Evolutionary conservation across 2,329 filamentous ascomycete species (phyloP).

Genomic region (Aspergillus eucalypticola): DNA sequence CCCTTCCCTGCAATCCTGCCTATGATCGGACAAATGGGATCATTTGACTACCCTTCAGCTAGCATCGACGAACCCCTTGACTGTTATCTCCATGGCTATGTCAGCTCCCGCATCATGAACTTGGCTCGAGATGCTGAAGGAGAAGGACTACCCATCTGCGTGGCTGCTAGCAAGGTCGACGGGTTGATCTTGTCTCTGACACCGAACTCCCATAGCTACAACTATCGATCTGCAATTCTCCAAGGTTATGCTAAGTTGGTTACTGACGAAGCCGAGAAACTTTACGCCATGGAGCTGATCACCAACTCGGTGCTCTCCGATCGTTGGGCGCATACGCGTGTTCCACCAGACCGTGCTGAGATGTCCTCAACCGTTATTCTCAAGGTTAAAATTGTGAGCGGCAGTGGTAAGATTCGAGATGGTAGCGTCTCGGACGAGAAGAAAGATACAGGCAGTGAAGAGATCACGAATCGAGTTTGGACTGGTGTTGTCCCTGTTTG

Average conservation of each 20-base stretch:
- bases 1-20: slow-evolving; percentile 77
- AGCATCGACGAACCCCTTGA: slow-evolving; percentile 66
- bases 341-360: slow-evolving; percentile 72
- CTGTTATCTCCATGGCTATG: slow-evolving; percentile 82
- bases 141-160: slow-evolving; percentile 67
- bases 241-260: slow-evolving; percentile 74
- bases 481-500: slow-evolving; percentile 66
- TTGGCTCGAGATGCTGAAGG: slow-evolving; percentile 51
- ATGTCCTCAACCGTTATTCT: slow-evolving; percentile 74
- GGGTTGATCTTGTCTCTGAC: slow-evolving; percentile 78
- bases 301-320: slow-evolving; percentile 70
- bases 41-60: slow-evolving; percentile 64
- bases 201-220: slow-evolving; percentile 79
- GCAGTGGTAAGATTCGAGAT: slow-evolving; percentile 72
- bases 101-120: slow-evolving; percentile 75
- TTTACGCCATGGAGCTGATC: slow-evolving; percentile 76
- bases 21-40: slow-evolving; percentile 83
- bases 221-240: slow-evolving; percentile 78
- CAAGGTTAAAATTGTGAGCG: slow-evolving; percentile 66
- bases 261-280: slow-evolving; percentile 66
- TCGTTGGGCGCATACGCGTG: slow-evolving; percentile 68
- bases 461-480: slow-evolving; percentile 56
- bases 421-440: slow-evolving; percentile 65
- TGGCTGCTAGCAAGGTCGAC: slow-evolving; percentile 74
- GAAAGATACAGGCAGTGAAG: slow-evolving; percentile 52